Evolutionary conservation across 2,329 filamentous ascomycete genomes (phyloP), one percentile per base, ranked within the genome.

Genomic region (Sphaerulina vaccinii): DNA sequence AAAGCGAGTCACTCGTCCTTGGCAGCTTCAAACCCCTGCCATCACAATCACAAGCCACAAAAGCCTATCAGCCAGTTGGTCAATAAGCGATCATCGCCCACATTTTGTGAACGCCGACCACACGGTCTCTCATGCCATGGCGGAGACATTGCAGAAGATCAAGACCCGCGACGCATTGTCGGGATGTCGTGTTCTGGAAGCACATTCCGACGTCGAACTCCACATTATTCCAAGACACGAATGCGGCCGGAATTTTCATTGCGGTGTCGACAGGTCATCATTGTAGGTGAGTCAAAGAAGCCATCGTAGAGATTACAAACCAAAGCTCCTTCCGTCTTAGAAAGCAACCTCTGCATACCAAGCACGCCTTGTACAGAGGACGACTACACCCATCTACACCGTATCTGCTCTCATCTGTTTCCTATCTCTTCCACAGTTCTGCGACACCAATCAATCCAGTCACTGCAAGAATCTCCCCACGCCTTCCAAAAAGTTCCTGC

Each of bases 401-500:
- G 7, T 29, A 29, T 7, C 5, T n/a, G 5, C 32, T 5, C 13
- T 33, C 10, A 2, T 21, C 18, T 23, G 7, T 21, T 33, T 36
- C 42, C 23, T 2, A 11, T 13, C 42, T 18, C 15, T 37, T 3
- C 32, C 18, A n/a, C n/a, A n/a, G n/a, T n/a, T n/a, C n/a, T n/a
- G n/a, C n/a, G n/a, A n/a, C n/a, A n/a, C n/a, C 18, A 13, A 23
- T 19, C 13, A 13, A 5, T 13, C 29, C 27, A 36, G 19, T 36
- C 18, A 13, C 15, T 21, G 18, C 42, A 11, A 37, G 29, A n/a
- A 36, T 36, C 33, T 27, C 44, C 33, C 44, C 44, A 47, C 44
- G 32, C 33, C 33, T n/a, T 16, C 23, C 33, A 47, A 45, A 37
- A 48, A 36, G 18, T 48, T 27, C 35, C 33, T 39, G 44, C 24